phyloP scores from a whole-genome alignment of 1,284 basidiomycete species.

The Leucoagaricus sp. region DNA sequence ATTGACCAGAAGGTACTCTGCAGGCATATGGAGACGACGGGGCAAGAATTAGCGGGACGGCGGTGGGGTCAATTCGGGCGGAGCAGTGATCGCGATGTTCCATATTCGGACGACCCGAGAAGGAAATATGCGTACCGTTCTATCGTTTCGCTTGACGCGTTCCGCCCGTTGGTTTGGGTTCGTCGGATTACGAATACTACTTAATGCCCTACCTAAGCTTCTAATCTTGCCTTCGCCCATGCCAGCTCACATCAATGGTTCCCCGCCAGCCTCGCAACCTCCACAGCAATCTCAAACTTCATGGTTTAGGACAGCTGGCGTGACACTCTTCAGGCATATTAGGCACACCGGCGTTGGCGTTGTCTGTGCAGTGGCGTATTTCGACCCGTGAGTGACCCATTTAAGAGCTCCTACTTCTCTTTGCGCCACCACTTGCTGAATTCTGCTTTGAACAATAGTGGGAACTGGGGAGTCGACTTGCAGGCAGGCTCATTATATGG shows the following conservation, averaged over 20 bases:
- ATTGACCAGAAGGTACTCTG: not conserved
- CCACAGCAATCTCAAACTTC: conserved; percentile 4
- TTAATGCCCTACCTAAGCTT: conserved; percentile 24
- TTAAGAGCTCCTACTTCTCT: not conserved
- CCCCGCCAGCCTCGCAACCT: conserved; percentile 21
- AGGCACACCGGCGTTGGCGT: conserved; percentile 59
- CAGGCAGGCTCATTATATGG: conserved; percentile 78
- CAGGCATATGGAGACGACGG: not conserved
- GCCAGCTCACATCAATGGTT: conserved; percentile 20
- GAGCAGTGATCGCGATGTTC: conserved; percentile 15
- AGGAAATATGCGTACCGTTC: conserved; percentile 28
- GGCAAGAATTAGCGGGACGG: not conserved
- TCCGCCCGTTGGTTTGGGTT: conserved; percentile 39
- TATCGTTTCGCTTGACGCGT: conserved; percentile 34
- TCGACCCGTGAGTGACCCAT: conserved; percentile 54
- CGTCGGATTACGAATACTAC: conserved; percentile 31
- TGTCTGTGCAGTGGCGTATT: conserved; percentile 65
- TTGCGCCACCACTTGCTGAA: not conserved
- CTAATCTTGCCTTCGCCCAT: conserved; percentile 22
- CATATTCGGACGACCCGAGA: conserved; percentile 13
- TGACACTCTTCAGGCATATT: conserved; percentile 42
- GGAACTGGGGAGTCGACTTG: conserved; percentile 78
- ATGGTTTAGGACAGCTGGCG: conserved; percentile 28
- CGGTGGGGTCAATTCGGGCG: conserved; percentile 9
- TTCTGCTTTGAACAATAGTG: conserved; percentile 38